These are phyloP conservation scores for Eutypa lata DNA, from an alignment of 2,329 filamentous ascomycete species.

Conservation along the genomic window DNA sequence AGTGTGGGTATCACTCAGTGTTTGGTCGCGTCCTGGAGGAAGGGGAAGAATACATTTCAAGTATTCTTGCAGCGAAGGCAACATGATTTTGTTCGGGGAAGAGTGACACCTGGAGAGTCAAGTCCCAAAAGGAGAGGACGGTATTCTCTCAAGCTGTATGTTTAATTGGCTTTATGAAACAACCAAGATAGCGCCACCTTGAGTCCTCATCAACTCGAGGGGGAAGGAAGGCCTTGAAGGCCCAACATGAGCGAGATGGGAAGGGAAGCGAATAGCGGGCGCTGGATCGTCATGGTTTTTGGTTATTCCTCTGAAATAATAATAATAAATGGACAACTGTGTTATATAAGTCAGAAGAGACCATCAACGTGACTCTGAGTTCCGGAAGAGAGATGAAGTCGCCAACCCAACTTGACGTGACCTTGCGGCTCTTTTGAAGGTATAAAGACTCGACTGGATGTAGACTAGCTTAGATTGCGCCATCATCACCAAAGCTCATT, in stretches of 20 bases:
- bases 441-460: constrained; percentile 13
- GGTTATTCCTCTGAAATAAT: not conserved
- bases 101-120: not conserved
- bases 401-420: not conserved
- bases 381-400: constrained; percentile 15
- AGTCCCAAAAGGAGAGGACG: not conserved
- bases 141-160: not conserved
- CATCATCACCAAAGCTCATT: constrained; percentile 11
- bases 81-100: not conserved
- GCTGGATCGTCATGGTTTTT: not conserved
- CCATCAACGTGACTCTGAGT: constrained; percentile 6
- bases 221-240: not conserved
- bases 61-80: not conserved
- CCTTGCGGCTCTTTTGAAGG: constrained; percentile 20
- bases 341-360: not conserved
- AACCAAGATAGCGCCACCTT: not conserved
- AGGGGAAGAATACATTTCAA: not conserved
- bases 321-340: not conserved
- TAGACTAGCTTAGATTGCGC: constrained; percentile 28
- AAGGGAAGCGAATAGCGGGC: not conserved
- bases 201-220: not conserved
- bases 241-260: not conserved
- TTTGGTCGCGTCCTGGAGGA: constrained; percentile 50
- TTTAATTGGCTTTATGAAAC: not conserved
- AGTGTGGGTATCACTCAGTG: constrained; percentile 69